Base-by-base conservation (phyloP, 2,329 filamentous ascomycete genomes). In the Aspergillus sp. region DNA sequence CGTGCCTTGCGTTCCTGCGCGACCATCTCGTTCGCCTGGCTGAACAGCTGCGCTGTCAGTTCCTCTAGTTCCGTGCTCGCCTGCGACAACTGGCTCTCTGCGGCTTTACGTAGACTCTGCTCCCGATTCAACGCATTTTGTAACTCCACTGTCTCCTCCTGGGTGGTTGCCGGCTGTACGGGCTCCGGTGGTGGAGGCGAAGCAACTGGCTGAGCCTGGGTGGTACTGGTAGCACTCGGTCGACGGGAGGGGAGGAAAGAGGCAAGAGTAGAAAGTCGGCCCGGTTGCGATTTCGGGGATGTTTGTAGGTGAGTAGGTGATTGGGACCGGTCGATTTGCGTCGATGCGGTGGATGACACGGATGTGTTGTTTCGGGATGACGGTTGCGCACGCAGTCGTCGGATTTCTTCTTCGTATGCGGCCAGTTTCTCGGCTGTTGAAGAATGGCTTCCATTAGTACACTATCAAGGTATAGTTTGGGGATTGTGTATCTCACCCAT, bases 11-110 rank as follows among this genome's bases (percentile, higher is more conserved):
- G 79, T 75, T 88, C 86, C 57, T 80, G 76, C 3, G 86, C 85
- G 8, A 88, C 86, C 86, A 88, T 88, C 72, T 88, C 86, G 61
- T 88, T 88, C 32, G 86, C 86, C 69, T 88, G 83, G 55, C 83
- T 83, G 71, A 88, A 88, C 8, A 88, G 71, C 59, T 82, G 81
- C 32, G 82, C 82, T 11, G 82, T 86, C 61, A 88, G 72, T 57
- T 88, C 86, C 65, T 88, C 86, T 30, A 88, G 78, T 71, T 88
- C 86, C 1, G 74, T 78, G 62, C 81, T 83, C 15, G 85, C 81
- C 54, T 82, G 80, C 38, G 80, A 79, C 2, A 85, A 76, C 62
- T 83, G 81, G 27, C 78, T 78, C 69, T 88, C 86, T 0, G 85
- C 85, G n/a, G 82, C 81, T 56, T 81, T 78, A 32, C 86, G 84